Evolutionary conservation across 305 asterid species (phyloP).

Genomic region (Striga hermonthica): DNA sequence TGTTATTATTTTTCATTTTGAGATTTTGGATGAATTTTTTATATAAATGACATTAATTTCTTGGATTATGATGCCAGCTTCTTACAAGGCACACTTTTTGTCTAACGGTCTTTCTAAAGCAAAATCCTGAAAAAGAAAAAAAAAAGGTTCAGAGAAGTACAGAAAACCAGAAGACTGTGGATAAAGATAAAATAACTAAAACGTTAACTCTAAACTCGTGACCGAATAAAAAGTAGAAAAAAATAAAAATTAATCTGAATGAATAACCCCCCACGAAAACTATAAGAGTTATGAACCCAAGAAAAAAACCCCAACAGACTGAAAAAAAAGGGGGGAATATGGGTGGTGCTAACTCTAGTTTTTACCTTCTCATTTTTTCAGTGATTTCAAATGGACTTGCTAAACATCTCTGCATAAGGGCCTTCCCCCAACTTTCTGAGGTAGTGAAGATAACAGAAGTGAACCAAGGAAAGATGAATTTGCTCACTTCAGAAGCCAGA

Average conservation of each 20-base stretch:
- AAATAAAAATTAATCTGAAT: not conserved
- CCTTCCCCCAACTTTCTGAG: conserved; percentile 58
- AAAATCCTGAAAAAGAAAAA: no score
- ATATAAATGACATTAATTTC: no score
- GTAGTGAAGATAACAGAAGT: conserved; percentile 35
- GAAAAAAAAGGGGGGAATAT: no score
- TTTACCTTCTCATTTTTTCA: conserved; percentile 36
- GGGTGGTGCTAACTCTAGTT: conserved; percentile 16
- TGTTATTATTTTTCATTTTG: conserved; percentile 1
- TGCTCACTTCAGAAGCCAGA: conserved; percentile 34
- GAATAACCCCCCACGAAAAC: not conserved
- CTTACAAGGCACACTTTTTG: no score
- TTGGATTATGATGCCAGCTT: no score
- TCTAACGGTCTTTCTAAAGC: no score
- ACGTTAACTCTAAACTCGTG: not conserved
- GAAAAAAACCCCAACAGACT: no score
- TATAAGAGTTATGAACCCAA: conserved; percentile 7
- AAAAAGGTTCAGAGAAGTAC: no score
- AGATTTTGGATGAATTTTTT: not conserved
- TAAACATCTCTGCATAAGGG: conserved; percentile 51
- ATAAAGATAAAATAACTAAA: not conserved
- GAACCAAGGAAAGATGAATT: conserved; percentile 28
- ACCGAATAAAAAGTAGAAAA: not conserved
- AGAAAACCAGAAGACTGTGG: no score
- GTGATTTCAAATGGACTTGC: conserved; percentile 59